phyloP scores from a whole-genome alignment of 441 rosid species.

The Omphalea diandra region DNA sequence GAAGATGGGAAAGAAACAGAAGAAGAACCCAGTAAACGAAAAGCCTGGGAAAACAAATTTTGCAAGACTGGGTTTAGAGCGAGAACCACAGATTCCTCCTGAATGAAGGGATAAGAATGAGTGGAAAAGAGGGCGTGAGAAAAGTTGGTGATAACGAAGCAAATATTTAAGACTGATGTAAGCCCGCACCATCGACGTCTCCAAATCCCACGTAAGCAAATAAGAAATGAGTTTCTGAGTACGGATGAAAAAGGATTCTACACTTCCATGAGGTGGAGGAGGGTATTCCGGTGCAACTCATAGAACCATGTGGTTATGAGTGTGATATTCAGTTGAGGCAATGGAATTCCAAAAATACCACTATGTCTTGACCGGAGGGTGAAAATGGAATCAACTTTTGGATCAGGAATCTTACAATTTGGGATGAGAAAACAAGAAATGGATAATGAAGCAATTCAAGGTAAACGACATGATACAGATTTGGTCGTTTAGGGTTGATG shows the following conservation, averaged over 20 bases:
- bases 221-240: background rate
- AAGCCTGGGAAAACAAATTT: background rate
- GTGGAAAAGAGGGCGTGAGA: background rate
- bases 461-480: background rate
- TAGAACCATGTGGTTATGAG: constrained; percentile 8
- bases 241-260: background rate
- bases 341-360: background rate
- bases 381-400: background rate
- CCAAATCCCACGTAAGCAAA: background rate
- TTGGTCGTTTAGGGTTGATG: constrained; percentile 3
- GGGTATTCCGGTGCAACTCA: background rate
- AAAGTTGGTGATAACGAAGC: constrained; percentile 14
- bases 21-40: no score
- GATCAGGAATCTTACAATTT: background rate
- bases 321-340: background rate
- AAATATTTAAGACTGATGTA: background rate
- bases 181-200: background rate
- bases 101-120: background rate
- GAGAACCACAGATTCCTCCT: background rate
- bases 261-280: no score
- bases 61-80: background rate
- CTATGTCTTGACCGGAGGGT: background rate
- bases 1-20: no score
- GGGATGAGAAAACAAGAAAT: no score
- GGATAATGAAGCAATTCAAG: background rate